phyloP scores from a whole-genome alignment of 768 basidiomycete species.

The Dacryopinax primogenitus region DNA sequence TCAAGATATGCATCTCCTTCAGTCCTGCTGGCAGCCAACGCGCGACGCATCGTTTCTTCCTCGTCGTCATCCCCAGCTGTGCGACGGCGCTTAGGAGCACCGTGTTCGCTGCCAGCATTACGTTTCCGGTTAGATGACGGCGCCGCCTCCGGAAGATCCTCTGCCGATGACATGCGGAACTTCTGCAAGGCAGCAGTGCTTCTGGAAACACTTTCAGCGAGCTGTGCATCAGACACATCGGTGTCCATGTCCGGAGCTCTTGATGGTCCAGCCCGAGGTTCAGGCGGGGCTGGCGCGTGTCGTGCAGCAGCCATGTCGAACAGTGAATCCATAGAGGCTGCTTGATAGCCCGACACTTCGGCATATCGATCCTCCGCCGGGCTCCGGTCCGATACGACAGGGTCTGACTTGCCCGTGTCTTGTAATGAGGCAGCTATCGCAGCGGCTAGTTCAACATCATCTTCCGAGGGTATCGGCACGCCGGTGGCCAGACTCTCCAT shows the following conservation, averaged over 20 bases:
- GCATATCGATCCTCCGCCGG: neutral
- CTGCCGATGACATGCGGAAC: slow-evolving; percentile 14
- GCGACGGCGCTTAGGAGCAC: slow-evolving; percentile 10
- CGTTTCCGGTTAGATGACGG: neutral
- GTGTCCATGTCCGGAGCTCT: neutral
- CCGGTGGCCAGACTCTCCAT: neutral
- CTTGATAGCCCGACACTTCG: neutral
- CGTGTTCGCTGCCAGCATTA: slow-evolving; percentile 15
- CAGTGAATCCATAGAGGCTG: neutral
- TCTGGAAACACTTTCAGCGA: neutral
- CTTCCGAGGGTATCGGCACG: neutral
- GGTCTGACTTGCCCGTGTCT: neutral
- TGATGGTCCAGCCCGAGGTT: neutral
- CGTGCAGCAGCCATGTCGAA: neutral
- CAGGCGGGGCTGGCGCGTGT: neutral
- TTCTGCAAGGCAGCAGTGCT: neutral
- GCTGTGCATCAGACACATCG: neutral
- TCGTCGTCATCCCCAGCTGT: slow-evolving; percentile 38
- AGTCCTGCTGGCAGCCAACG: slow-evolving; percentile 49
- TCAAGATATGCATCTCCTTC: slow-evolving; percentile 23
- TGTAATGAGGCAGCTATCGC: neutral
- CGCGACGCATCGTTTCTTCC: slow-evolving; percentile 41
- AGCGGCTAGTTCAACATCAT: neutral
- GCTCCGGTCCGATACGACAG: neutral
- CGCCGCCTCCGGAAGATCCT: neutral